phyloP scores from a whole-genome alignment of 2,329 filamentous ascomycete genomes.

The Pestalotiopsis sp. region DNA sequence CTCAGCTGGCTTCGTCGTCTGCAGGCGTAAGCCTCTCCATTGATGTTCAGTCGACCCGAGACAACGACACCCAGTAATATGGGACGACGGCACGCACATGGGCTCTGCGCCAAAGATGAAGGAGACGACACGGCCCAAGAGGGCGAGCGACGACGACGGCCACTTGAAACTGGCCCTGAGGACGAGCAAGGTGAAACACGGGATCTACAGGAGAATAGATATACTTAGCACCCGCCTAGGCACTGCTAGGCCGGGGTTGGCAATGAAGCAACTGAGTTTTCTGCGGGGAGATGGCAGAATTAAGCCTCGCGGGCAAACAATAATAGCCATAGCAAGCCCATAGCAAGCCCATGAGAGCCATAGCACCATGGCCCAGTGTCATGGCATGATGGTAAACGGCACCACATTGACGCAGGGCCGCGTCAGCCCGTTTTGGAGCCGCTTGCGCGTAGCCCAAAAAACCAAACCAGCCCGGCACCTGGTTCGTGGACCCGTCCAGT shows the following conservation, averaged over 20 bases:
- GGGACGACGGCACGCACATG: neutral
- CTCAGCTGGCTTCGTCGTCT: neutral
- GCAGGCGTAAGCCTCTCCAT: neutral
- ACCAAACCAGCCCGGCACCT: neutral
- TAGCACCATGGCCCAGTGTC: neutral
- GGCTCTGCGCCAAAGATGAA: neutral
- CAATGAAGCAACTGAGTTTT: neutral
- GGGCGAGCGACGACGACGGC: neutral
- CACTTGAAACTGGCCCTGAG: slow-evolving; percentile 2
- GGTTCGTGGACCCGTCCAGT: neutral
- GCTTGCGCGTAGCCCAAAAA: slow-evolving; percentile 6
- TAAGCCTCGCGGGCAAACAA: neutral
- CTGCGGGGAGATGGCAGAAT: neutral
- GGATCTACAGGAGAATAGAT: slow-evolving; percentile 1
- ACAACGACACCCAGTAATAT: neutral
- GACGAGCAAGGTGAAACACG: neutral
- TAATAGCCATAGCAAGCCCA: neutral
- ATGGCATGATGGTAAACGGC: neutral
- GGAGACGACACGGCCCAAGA: neutral
- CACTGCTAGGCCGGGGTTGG: neutral
- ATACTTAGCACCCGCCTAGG: neutral
- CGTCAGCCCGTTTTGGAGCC: neutral
- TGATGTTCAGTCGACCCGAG: neutral
- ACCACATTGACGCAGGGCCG: slow-evolving; percentile 3
- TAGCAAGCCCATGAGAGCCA: too few relatives aligned